Evolutionary conservation across 352 stramenopile species (phyloP).

Genomic region (Pythium periplocum): DNA sequence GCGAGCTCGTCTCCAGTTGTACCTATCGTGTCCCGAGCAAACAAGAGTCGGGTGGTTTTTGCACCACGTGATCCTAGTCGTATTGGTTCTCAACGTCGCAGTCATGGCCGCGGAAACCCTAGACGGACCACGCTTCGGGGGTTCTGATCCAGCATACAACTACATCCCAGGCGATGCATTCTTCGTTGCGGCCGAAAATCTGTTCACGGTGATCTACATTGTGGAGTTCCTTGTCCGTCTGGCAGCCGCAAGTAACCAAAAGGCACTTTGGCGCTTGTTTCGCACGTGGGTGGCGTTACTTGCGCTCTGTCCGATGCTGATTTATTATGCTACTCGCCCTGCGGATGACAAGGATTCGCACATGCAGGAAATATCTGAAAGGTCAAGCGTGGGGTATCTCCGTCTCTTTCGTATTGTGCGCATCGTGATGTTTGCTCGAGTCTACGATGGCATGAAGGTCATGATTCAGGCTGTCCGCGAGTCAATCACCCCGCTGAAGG

Average conservation of each 20-base stretch:
- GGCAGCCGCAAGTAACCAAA: constrained; percentile 17
- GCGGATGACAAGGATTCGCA: constrained; percentile 11
- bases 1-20: constrained; percentile 27
- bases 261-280: constrained; percentile 26
- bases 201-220: constrained; percentile 39
- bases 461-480: constrained; percentile 27
- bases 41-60: constrained; percentile 32
- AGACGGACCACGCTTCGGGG: constrained; percentile 43
- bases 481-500: constrained; percentile 34
- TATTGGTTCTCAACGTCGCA: constrained; percentile 32
- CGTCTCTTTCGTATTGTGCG: constrained; percentile 32
- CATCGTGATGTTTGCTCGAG: constrained; percentile 25
- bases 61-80: constrained; percentile 27
- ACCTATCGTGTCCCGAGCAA: constrained; percentile 35
- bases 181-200: constrained; percentile 22
- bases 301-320: constrained; percentile 22
- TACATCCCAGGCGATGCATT: constrained; percentile 27
- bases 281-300: constrained; percentile 29
- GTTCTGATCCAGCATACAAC: constrained; percentile 32
- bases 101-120: constrained; percentile 40
- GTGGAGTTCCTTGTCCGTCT: constrained; percentile 37
- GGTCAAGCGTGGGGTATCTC: constrained; percentile 18
- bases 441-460: constrained; percentile 41
- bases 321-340: constrained; percentile 15
- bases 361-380: constrained; percentile 12